Base-by-base conservation (phyloP, 768 basidiomycete genomes). In the Leccinum subtestaceum region DNA sequence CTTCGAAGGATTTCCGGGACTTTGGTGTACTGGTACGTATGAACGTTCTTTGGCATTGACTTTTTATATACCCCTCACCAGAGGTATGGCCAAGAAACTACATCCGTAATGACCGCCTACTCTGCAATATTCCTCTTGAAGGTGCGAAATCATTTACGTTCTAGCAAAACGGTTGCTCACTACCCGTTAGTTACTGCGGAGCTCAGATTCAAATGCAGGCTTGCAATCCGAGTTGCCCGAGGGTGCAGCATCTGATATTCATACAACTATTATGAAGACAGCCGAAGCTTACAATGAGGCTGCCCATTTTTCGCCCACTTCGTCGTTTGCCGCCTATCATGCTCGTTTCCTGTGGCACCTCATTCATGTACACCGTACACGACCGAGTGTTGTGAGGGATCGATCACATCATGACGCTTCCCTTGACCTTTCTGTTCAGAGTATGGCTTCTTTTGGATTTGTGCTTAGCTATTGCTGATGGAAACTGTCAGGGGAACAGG, bases 51-150 rank as follows among this genome's bases (percentile, higher is more conserved):
- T 9, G 15, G 25, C 17, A 45, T 56, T 23, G 43, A 27, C 21
- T 15, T n/a, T 10, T 40, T 46, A 55, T 50, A 56, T 52, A 53
- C 52, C 43, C 40, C 49, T 51, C 31, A 47, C 36, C 69, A 93
- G 91, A 86, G 87, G 48, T 94, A 93, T 65, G 83, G 88, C 8
- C 92, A 93, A 76, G 91, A 93, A 69, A 87, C 89, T 5, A 84
- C 91, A 60, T 86, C 88, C 8, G 83, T 89, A 49, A 93, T 93
- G 91, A 89, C 88, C 19, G 92, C 90, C 25, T 93, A 93, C 66
- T 84, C 88, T 50, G 91, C 91, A 19, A 84, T 93, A 38, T 88
- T 91, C 68, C 74, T 94, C 62, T 76, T 93, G 63, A 87, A 81
- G 80, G 92, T 89, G 68, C 54, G 56, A 23, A 27, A 9, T 29